Conservation (phyloP, 352 stramenopile genomes). For the Thraustotheca clavata region DNA sequence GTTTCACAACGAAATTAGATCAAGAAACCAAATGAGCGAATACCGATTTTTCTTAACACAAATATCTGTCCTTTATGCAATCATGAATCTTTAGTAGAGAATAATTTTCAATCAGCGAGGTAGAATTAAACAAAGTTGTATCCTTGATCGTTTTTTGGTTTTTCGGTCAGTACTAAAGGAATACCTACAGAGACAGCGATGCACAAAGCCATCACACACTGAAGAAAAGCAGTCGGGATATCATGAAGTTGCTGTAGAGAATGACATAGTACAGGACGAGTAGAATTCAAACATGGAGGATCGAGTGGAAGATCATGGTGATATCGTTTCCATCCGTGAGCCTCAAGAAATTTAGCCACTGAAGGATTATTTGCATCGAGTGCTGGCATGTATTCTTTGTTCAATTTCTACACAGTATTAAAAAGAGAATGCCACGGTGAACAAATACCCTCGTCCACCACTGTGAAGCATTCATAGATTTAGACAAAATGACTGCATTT, state of each 20-base stretch:
- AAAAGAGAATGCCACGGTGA: not conserved
- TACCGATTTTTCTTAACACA: not conserved
- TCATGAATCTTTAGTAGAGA: not conserved
- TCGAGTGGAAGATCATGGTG: not conserved
- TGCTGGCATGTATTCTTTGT: constrained; percentile 25
- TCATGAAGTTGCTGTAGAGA: not conserved
- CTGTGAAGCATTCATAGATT: constrained; percentile 22
- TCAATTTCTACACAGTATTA: constrained; percentile 12
- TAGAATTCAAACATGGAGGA: not conserved
- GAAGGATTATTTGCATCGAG: constrained; percentile 25
- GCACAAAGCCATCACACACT: not conserved
- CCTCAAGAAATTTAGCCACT: constrained; percentile 21
- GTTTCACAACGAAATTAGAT: not conserved
- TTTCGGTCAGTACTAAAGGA: not conserved
- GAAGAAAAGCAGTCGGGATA: not conserved
- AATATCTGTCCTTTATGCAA: not conserved
- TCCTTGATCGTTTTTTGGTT: not conserved
- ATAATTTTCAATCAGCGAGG: too few relatives aligned
- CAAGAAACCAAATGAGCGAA: too few relatives aligned
- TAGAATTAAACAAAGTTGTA: too few relatives aligned
- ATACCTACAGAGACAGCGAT: not conserved
- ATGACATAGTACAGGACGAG: not conserved
- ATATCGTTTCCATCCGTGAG: constrained; percentile 21
- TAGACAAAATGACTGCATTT: constrained; percentile 28
- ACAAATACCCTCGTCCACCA: constrained; percentile 35